These are phyloP conservation scores for Piromyces finnis DNA, from an alignment of 192 early-diverging fungal genomes.

Conservation along the genomic window DNA sequence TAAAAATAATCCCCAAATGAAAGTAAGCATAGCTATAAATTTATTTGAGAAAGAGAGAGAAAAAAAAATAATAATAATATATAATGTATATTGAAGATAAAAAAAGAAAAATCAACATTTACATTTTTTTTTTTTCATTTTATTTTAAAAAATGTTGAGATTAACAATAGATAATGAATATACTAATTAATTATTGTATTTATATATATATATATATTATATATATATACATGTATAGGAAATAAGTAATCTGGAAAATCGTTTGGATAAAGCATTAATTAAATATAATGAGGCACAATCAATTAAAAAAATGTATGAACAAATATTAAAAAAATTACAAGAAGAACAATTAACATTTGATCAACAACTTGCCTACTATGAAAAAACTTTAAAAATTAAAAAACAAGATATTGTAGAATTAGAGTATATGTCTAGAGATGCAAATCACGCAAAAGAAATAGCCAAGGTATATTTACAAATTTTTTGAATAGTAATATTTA, in stretches of 20 bases:
- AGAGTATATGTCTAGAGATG: constrained; percentile 39
- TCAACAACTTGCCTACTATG: constrained; percentile 36
- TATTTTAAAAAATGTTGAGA: not conserved
- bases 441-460: constrained; percentile 37
- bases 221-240: constrained; percentile 15
- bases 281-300: constrained; percentile 49
- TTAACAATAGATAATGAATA: too few species aligned
- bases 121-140: not conserved
- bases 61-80: too few species aligned
- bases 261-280: constrained; percentile 41
- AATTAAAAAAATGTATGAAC: constrained; percentile 37
- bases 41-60: too few species aligned
- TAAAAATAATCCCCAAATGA: not conserved
- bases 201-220: too few species aligned
- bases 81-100: too few species aligned
- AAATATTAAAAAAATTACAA: constrained; percentile 34
- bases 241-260: constrained; percentile 35
- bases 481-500: too few species aligned
- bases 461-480: too few species aligned
- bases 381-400: constrained; percentile 30
- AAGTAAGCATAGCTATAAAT: constrained; percentile 22
- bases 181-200: not conserved
- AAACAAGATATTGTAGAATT: constrained; percentile 33
- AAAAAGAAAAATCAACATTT: too few species aligned
- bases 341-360: constrained; percentile 42